Percentiles rank a stretch among this genome's conserved stretches.
phyloP scores from a whole-genome alignment of 2,329 filamentous ascomycete genomes.

The Penicillium sclerotigenum region DNA sequence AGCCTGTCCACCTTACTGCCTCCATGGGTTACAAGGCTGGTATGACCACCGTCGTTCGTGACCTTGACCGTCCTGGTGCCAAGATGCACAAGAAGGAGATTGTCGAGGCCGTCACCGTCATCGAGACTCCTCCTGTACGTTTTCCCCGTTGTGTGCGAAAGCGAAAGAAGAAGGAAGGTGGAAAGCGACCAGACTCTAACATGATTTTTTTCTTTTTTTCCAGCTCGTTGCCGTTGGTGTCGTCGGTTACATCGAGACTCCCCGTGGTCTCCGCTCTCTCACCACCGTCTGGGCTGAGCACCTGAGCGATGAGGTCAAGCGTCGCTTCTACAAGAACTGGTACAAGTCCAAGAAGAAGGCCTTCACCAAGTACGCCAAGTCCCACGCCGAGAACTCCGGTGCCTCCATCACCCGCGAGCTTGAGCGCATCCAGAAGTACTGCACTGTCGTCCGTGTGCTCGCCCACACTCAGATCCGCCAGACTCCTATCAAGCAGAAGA shows the following conservation, averaged over 20 bases:
- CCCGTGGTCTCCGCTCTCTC: conserved; percentile 97
- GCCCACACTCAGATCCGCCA: conserved; percentile 99
- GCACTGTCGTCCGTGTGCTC: conserved; percentile 97
- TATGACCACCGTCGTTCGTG: conserved; percentile 99
- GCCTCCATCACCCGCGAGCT: conserved; percentile 92
- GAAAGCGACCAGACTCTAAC: conserved; percentile 18
- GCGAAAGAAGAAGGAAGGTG: not conserved
- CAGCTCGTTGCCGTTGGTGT: conserved; percentile 99
- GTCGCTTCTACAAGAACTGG: conserved; percentile 99
- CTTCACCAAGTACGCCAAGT: conserved; percentile 99
- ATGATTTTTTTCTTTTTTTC: conserved; percentile 18
- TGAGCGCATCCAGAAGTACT: conserved; percentile 99
- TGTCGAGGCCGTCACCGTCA: conserved; percentile 81
- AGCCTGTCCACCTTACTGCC: conserved; percentile 97
- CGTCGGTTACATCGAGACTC: conserved; percentile 99
- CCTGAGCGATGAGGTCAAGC: conserved; percentile 96
- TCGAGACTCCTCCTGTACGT: conserved; percentile 94
- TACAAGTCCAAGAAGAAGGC: conserved; percentile 99
- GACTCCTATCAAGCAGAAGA: conserved; percentile 99
- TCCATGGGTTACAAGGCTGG: conserved; percentile 99
- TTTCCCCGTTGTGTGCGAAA: conserved; percentile 1
- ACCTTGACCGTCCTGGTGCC: conserved; percentile 96
- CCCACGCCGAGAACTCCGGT: conserved; percentile 92
- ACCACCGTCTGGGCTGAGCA: conserved; percentile 99
- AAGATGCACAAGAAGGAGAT: conserved; percentile 99